These are phyloP conservation scores for Lipomyces kockii DNA, from an alignment of 805 yeast genomes.

Conservation along the genomic window DNA sequence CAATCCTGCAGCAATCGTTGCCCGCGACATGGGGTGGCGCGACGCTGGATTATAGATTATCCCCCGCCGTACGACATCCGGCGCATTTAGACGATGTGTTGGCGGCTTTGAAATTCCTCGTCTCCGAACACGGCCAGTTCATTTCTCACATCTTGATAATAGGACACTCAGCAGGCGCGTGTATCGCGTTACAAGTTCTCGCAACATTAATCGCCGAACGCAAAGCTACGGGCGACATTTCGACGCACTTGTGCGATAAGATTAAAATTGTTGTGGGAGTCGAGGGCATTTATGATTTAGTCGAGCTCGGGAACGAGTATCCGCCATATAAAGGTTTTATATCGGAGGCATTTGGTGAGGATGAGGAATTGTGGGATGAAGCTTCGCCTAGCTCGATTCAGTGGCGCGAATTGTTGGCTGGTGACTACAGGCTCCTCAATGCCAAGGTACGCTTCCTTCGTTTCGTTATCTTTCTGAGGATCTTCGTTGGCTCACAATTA, in stretches of 20 bases:
- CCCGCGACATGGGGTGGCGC: constrained; percentile 31
- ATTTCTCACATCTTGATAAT: constrained; percentile 44
- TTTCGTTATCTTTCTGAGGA: not conserved
- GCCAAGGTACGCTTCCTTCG: constrained; percentile 1
- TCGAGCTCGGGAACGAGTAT: constrained; percentile 58
- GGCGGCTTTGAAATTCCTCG: constrained; percentile 46
- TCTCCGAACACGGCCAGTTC: constrained; percentile 26
- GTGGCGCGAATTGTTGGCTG: constrained; percentile 7
- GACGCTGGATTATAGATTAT: constrained; percentile 37
- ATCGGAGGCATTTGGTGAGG: constrained; percentile 56
- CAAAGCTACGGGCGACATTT: not conserved
- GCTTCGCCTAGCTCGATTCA: constrained; percentile 27
- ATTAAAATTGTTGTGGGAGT: constrained; percentile 46
- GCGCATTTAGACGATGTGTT: constrained; percentile 59
- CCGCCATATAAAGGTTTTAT: constrained; percentile 61
- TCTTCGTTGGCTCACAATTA: not conserved
- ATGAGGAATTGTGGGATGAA: constrained; percentile 32
- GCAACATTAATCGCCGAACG: constrained; percentile 12
- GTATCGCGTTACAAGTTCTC: constrained; percentile 56
- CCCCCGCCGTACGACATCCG: constrained; percentile 58
- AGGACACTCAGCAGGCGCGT: constrained; percentile 82
- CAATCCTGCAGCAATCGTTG: constrained; percentile 37
- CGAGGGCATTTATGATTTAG: constrained; percentile 70
- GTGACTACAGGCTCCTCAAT: not conserved
- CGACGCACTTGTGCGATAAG: not conserved